These are phyloP conservation scores for Alectoria sarmentosa DNA, from an alignment of 495 filamentous ascomycete genomes.

Conservation along the genomic window DNA sequence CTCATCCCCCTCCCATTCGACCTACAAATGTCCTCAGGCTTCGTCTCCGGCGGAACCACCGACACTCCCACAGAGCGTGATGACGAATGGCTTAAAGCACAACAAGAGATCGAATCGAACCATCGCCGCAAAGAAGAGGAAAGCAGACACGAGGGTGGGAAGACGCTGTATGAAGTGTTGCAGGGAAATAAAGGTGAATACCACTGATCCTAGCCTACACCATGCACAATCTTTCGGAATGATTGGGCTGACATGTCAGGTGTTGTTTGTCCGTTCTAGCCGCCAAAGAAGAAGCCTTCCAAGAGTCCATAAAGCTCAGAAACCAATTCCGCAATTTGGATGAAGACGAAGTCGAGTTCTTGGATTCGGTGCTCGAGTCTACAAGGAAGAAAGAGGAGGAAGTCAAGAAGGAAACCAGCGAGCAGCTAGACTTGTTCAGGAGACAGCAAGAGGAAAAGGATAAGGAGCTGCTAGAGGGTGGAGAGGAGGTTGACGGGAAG, in stretches of 20 bases:
- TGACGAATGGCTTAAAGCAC: slow-evolving; percentile 71
- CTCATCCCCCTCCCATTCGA: neutral
- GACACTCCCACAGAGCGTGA: slow-evolving; percentile 53
- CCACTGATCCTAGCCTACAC: neutral
- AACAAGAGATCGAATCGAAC: slow-evolving; percentile 67
- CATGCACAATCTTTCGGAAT: slow-evolving; percentile 3
- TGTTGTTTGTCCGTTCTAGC: slow-evolving; percentile 42
- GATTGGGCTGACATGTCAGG: slow-evolving; percentile 49
- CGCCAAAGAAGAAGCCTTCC: slow-evolving; percentile 94
- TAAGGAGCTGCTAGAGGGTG: slow-evolving; percentile 39
- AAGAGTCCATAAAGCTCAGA: slow-evolving; percentile 76
- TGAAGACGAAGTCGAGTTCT: slow-evolving; percentile 88
- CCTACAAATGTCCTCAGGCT: slow-evolving; percentile 72
- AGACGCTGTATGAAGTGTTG: slow-evolving; percentile 77
- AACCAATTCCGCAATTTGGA: slow-evolving; percentile 95
- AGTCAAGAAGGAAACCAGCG: slow-evolving; percentile 65
- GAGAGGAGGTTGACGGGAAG: slow-evolving; percentile 26
- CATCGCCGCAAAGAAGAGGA: slow-evolving; percentile 52
- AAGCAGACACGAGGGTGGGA: slow-evolving; percentile 52
- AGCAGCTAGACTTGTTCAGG: slow-evolving; percentile 64
- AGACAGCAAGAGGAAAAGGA: slow-evolving; percentile 61
- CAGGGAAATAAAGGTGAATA: slow-evolving; percentile 88
- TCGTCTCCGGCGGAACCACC: slow-evolving; percentile 79
- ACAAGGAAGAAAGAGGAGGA: slow-evolving; percentile 64
- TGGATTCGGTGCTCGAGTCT: slow-evolving; percentile 68